phyloP scores from a whole-genome alignment of 1,284 basidiomycete species.

The Sanguinoderma infundibulare region DNA sequence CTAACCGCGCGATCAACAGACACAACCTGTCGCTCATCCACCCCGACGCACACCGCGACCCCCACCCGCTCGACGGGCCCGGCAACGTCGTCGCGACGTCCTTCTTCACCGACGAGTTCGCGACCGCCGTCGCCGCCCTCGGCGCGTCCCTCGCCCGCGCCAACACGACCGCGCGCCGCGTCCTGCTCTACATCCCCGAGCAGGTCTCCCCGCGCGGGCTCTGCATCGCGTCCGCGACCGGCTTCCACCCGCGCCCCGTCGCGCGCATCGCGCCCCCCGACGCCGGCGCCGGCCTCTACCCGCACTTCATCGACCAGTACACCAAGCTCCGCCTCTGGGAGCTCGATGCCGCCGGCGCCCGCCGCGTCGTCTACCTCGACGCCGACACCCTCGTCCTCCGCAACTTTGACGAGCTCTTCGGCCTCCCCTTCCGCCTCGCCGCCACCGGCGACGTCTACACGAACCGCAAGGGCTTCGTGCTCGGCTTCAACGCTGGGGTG shows the following conservation, averaged over 20 bases:
- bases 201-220: slow-evolving; percentile 43
- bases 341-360: slow-evolving; percentile 40
- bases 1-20: slow-evolving; percentile 7
- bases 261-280: slow-evolving; percentile 43
- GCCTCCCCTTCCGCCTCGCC: slow-evolving; percentile 45
- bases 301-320: slow-evolving; percentile 46
- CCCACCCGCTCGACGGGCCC: slow-evolving; percentile 6
- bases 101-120: slow-evolving; percentile 48
- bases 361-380: slow-evolving; percentile 45
- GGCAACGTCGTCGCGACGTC: slow-evolving; percentile 45
- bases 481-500: slow-evolving; percentile 48
- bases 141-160: slow-evolving; percentile 43
- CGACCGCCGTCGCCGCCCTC: slow-evolving; percentile 46
- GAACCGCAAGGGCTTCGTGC: slow-evolving; percentile 39
- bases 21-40: slow-evolving; percentile 18
- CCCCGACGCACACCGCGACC: slow-evolving; percentile 2
- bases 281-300: slow-evolving; percentile 37
- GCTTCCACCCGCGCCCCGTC: slow-evolving; percentile 44
- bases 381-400: slow-evolving; percentile 46
- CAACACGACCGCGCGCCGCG: slow-evolving; percentile 39
- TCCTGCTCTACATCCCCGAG: slow-evolving; percentile 45
- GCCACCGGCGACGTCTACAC: slow-evolving; percentile 48
- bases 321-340: slow-evolving; percentile 50
- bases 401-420: slow-evolving; percentile 52
- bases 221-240: slow-evolving; percentile 43